Evolutionary conservation across 352 stramenopile species (phyloP), one percentile per base, ranked within the genome.

Genomic region (Plasmopara muralis): DNA sequence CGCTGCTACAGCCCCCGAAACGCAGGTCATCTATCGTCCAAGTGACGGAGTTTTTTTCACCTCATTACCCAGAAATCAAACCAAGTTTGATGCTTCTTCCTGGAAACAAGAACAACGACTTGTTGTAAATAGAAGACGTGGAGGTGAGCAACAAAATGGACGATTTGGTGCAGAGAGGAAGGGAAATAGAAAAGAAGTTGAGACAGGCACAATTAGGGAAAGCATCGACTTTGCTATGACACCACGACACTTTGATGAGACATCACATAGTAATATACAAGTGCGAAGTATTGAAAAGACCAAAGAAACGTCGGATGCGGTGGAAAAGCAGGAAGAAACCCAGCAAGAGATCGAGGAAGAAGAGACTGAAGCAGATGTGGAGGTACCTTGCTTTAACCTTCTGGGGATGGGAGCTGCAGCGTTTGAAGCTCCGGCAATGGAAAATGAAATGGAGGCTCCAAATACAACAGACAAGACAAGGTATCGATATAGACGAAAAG

Each of bases 371-470:
- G 47, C 16, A 43, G 68, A 73, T 31, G 51, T 56, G 46, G 64
- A 76, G 10, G 64, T 76, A 47, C 73, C 73, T 9, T 74, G 63
- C 29, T 84, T 84, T 46, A 68, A 75, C 55, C 28, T 84, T 13
- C 52, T 84, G 29, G 68, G 73, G 5, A 42, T 55, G 0, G 60
- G 50, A 43, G 60, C 55, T 18, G 33, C 41, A 0, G 42, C 74
- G 8, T 72, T 79, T 46, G 37, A 20, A 20, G 20, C 38, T 39
- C 16, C 47, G 18, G 28, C 8, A 44, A 18, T 37, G 5, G 20
- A 52, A 0, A 39, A 58, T 29, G 9, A 5, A 37, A 18, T 44
- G 28, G 31, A 64, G n/a, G 18, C 49, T 16, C n/a, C 15, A 7
- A 46, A 41, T 35, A 8, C 33, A 20, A 41, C 37, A 16, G 42